phyloP scores from a whole-genome alignment of 768 basidiomycete genomes.

The Panus rudis region DNA sequence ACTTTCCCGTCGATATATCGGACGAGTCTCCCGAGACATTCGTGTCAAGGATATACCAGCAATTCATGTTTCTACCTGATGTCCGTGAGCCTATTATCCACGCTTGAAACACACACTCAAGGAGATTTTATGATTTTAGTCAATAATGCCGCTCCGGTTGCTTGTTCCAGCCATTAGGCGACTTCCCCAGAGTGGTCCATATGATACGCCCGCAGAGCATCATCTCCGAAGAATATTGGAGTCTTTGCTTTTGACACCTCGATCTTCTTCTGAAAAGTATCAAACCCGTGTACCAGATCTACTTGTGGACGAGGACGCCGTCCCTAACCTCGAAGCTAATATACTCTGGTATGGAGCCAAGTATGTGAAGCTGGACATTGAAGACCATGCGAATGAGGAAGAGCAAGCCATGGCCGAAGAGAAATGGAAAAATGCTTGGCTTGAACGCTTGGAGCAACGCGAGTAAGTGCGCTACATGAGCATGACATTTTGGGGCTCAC shows the following conservation, averaged over 20 bases:
- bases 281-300: slow-evolving; percentile 56
- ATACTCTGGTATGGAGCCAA: slow-evolving; percentile 73
- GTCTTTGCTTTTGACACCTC: slow-evolving; percentile 57
- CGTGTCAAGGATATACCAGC: slow-evolving; percentile 59
- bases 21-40: slow-evolving; percentile 37
- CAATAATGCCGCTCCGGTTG: slow-evolving; percentile 59
- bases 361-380: slow-evolving; percentile 44
- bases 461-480: slow-evolving; percentile 23
- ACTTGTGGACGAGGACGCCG: slow-evolving; percentile 50
- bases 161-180: slow-evolving; percentile 54
- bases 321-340: slow-evolving; percentile 57
- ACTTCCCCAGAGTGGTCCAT: too few relatives aligned
- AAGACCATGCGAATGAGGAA: slow-evolving; percentile 7
- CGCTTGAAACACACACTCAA: background rate
- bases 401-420: slow-evolving; percentile 35
- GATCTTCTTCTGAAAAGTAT: slow-evolving; percentile 51
- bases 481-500: slow-evolving; percentile 11
- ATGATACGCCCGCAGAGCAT: slow-evolving; percentile 32
- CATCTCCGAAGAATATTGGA: slow-evolving; percentile 54
- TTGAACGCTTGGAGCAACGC: slow-evolving; percentile 61
- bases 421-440: slow-evolving; percentile 48
- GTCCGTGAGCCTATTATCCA: slow-evolving; percentile 27
- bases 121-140: slow-evolving; percentile 32
- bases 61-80: slow-evolving; percentile 75
- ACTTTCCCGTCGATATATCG: slow-evolving; percentile 41